Evolutionary conservation across 2,329 filamentous ascomycete genomes (phyloP), one percentile per base, ranked within the genome.

Genomic region (Diplodia mutila): DNA sequence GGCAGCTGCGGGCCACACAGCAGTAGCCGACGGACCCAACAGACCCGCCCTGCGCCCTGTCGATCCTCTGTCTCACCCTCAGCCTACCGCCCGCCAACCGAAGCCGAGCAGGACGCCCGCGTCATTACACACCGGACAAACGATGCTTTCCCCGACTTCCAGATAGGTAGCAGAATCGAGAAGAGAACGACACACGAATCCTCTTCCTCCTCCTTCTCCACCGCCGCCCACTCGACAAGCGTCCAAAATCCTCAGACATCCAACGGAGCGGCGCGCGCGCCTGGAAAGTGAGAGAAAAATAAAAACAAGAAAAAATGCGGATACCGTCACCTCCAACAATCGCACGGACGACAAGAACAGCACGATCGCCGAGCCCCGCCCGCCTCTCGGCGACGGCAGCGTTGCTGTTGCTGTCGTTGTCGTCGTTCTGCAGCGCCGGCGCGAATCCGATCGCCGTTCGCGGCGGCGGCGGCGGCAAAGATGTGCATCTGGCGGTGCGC

Each of bases 61-160:
- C 59, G 59, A 63, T 51, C 59, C 14, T 46, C 29, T 51, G 59
- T 63, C 59, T 63, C 59, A 63, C 29, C 59, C 4, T 51, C 42
- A 23, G 59, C 59, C 46, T 21, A 49, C 59, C 59, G 29, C 11
- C 14, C n/a, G 46, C 59, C 59, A 63, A 63, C 59, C 59, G 57
- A 61, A 32, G 18, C 37, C 55, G 39, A 48, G 37, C 57, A 29
- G 25, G 23, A 48, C 37, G 8, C 55, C 42, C 57, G 42, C 6
- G 34, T 42, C 23, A n/a, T 34, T 32, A 34, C 46, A 37, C 5
- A 9, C n/a, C 59, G 23, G n/a, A 51, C 59, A 49, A 27, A 63
- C 59, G 29, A 63, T 63, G 59, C 46, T 18, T 21, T 63, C n/a
- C 29, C 12, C 27, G 5, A 37, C 21, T 23, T 16, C 25, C 59